Percentiles rank a stretch among this genome's conserved stretches.
phyloP scores from a whole-genome alignment of 2,329 filamentous ascomycete genomes.

The Pyricularia sp. region DNA sequence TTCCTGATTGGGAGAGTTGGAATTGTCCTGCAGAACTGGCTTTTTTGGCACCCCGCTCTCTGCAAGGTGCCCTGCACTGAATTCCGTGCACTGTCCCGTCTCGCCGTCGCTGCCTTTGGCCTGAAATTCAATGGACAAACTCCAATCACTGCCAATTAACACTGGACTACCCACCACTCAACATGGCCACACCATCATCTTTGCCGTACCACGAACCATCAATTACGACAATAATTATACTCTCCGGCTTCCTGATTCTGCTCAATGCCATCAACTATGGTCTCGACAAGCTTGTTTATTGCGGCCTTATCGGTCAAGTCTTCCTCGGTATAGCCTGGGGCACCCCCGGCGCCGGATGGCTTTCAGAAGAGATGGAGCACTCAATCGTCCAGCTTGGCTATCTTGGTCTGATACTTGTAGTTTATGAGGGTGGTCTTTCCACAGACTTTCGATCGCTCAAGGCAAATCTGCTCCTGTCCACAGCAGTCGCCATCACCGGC shows the following conservation, averaged over 20 bases:
- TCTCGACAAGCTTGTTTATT: slow-evolving; percentile 54
- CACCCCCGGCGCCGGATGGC: slow-evolving; percentile 52
- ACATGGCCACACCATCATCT: background rate
- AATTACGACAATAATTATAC: slow-evolving; percentile 49
- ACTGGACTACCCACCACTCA: background rate
- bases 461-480: slow-evolving; percentile 51
- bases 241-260: slow-evolving; percentile 25
- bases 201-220: slow-evolving; percentile 53
- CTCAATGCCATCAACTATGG: slow-evolving; percentile 44
- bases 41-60: too few species aligned
- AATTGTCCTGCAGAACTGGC: too few species aligned
- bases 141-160: too few species aligned
- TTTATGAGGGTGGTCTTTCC: slow-evolving; percentile 61
- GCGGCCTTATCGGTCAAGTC: slow-evolving; percentile 64
- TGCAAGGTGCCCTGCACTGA: too few species aligned
- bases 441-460: slow-evolving; percentile 44
- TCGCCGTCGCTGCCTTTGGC: too few species aligned
- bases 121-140: too few species aligned
- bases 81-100: too few species aligned
- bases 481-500: slow-evolving; percentile 55
- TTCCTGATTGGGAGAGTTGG: background rate
- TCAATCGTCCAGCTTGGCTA: slow-evolving; percentile 60
- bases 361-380: slow-evolving; percentile 40
- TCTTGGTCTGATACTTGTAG: slow-evolving; percentile 60
- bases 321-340: slow-evolving; percentile 64